Conservation (phyloP, 768 basidiomycete species). For the Neoboletus subvelutipes region DNA sequence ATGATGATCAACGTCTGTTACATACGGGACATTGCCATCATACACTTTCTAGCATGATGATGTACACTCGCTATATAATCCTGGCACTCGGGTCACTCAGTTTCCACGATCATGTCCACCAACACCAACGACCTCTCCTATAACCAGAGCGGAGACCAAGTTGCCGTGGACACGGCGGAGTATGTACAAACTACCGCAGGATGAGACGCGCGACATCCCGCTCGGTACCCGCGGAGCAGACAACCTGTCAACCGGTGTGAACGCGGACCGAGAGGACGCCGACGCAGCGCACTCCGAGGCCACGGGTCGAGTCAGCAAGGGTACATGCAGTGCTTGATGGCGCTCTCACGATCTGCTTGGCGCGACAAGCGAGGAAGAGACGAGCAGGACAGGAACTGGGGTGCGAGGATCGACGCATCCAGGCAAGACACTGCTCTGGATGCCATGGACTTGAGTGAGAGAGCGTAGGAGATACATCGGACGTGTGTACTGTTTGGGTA, state of each 20-base stretch:
- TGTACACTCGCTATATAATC: too few relatives aligned
- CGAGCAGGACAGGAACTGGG: conserved; percentile 22
- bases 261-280: not conserved
- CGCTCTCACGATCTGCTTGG: too few relatives aligned
- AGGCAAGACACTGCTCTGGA: conserved; percentile 24
- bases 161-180: not conserved
- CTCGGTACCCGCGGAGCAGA: not conserved
- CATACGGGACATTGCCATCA: too few relatives aligned
- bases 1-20: not conserved
- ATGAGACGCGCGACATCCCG: not conserved
- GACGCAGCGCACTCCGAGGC: not conserved
- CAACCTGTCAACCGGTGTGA: not conserved
- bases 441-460: not conserved
- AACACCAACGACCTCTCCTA: too few relatives aligned
- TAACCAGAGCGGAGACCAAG: too few relatives aligned
- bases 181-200: not conserved
- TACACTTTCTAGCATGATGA: too few relatives aligned
- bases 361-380: conserved; percentile 12
- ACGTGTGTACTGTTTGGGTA: too few relatives aligned
- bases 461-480: too few relatives aligned
- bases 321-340: not conserved
- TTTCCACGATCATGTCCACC: not conserved
- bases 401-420: conserved; percentile 22
- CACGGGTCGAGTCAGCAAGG: not conserved
- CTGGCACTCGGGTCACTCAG: not conserved